Evolutionary conservation across 2,329 filamentous ascomycete species (phyloP).

Genomic region (Chaetomiaceae sp.): DNA sequence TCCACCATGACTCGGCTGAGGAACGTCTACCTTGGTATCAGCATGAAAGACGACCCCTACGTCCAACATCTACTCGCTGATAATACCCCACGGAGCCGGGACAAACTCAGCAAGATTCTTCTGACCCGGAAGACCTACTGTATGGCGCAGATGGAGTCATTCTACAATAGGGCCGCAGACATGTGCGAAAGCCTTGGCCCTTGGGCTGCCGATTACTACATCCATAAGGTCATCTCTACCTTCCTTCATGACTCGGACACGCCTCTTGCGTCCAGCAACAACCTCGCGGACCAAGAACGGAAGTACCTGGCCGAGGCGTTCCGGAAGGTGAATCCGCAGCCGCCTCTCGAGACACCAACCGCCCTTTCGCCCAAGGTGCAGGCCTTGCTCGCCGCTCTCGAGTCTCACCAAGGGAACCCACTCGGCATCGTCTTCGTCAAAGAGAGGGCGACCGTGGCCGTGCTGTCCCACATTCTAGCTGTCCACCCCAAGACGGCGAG

Average conservation of each 20-base stretch:
- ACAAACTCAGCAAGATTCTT: constrained; percentile 37
- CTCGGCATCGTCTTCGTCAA: constrained; percentile 65
- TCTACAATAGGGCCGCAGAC: constrained; percentile 47
- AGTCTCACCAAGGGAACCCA: constrained; percentile 38
- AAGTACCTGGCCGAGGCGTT: constrained; percentile 51
- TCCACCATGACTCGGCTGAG: constrained; percentile 42
- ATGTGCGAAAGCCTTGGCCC: constrained; percentile 57
- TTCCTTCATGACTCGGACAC: constrained; percentile 27
- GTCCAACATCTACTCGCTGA: constrained; percentile 44
- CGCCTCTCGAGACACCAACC: constrained; percentile 21
- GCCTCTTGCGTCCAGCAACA: constrained; percentile 31
- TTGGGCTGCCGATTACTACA: constrained; percentile 67
- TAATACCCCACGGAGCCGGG: constrained; percentile 38
- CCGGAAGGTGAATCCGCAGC: constrained; percentile 24
- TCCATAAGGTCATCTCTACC: constrained; percentile 44
- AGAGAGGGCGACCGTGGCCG: constrained; percentile 56
- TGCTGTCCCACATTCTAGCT: constrained; percentile 55
- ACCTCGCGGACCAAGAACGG: constrained; percentile 48
- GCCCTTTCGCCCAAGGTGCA: constrained; percentile 55
- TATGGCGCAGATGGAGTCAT: constrained; percentile 51
- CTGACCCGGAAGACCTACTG: constrained; percentile 47
- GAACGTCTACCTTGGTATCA: constrained; percentile 39
- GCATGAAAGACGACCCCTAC: constrained; percentile 59
- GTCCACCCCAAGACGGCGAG: constrained; percentile 44
- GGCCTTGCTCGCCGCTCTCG: constrained; percentile 49